Conservation (phyloP, 2,329 filamentous ascomycete genomes). For the Juglanconis sp. region DNA sequence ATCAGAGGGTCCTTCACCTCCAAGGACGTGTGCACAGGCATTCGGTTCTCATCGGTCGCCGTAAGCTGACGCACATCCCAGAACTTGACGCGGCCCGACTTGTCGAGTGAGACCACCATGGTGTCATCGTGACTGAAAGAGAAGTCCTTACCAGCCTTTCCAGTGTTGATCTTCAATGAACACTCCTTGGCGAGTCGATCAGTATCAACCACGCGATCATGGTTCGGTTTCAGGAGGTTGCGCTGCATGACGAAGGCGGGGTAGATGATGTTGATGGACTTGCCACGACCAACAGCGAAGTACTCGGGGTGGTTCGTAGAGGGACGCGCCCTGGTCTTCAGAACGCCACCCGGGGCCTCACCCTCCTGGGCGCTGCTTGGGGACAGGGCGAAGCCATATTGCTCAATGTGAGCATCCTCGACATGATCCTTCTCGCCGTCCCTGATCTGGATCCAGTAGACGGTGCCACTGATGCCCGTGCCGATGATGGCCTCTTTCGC, state of each 20-base stretch:
- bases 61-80: constrained; percentile 90
- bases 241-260: constrained; percentile 61
- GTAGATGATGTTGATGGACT: constrained; percentile 89
- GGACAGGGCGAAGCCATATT: constrained; percentile 83
- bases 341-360: constrained; percentile 83
- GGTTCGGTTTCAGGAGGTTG: constrained; percentile 60
- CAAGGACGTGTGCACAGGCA: constrained; percentile 56
- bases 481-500: constrained; percentile 82
- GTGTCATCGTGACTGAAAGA: constrained; percentile 96
- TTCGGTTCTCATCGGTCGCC: constrained; percentile 47
- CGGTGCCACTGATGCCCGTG: constrained; percentile 88
- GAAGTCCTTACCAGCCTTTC: constrained; percentile 98
- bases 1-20: constrained; percentile 84
- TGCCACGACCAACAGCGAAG: constrained; percentile 92
- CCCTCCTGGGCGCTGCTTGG: constrained; percentile 75
- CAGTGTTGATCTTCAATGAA: constrained; percentile 89
- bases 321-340: constrained; percentile 92
- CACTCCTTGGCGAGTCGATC: constrained; percentile 85
- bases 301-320: constrained; percentile 88
- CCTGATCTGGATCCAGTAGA: constrained; percentile 89
- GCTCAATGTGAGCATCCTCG: constrained; percentile 74
- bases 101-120: constrained; percentile 91
- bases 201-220: constrained; percentile 73
- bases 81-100: constrained; percentile 93
- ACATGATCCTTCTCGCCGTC: constrained; percentile 76